Conservation (phyloP, 2,329 filamentous ascomycete species). For the Sarocladium strictum region DNA sequence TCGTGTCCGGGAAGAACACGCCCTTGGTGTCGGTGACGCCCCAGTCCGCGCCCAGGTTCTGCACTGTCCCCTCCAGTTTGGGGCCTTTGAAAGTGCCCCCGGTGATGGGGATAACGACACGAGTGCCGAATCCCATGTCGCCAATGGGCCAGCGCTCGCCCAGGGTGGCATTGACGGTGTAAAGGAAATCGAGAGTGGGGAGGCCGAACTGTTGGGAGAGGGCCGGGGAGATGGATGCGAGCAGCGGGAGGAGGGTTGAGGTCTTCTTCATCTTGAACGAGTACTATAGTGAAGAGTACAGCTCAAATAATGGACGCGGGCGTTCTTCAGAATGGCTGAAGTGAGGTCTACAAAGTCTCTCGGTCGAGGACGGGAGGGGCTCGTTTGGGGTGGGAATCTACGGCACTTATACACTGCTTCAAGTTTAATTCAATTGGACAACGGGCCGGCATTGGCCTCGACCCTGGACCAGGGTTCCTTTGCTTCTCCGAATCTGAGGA, state of each 20-base stretch:
- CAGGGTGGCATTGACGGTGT: slow-evolving; percentile 11
- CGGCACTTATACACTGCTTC: not conserved
- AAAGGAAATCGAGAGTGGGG: slow-evolving; percentile 12
- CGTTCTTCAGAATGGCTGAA: too few relatives aligned
- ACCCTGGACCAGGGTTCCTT: too few relatives aligned
- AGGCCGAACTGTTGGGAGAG: not conserved
- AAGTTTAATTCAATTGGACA: too few relatives aligned
- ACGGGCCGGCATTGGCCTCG: too few relatives aligned
- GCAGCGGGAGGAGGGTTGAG: slow-evolving; percentile 11
- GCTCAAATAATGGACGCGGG: too few relatives aligned
- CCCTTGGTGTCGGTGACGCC: slow-evolving; percentile 28
- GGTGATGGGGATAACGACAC: slow-evolving; percentile 23
- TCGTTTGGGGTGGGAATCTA: not conserved
- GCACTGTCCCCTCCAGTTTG: slow-evolving; percentile 23
- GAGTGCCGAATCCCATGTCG: not conserved
- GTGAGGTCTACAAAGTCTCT: not conserved
- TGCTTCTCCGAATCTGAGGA: not conserved
- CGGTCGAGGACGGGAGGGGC: not conserved
- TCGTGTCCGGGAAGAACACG: slow-evolving; percentile 30
- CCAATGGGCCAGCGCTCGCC: slow-evolving; percentile 1
- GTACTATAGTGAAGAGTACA: not conserved
- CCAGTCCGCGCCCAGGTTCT: slow-evolving; percentile 29
- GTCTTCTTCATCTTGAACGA: not conserved
- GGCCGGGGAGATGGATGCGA: not conserved
- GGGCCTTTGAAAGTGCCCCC: slow-evolving; percentile 31